phyloP scores from a whole-genome alignment of 2,329 filamentous ascomycete genomes.

The Tolypocladium amazonense region DNA sequence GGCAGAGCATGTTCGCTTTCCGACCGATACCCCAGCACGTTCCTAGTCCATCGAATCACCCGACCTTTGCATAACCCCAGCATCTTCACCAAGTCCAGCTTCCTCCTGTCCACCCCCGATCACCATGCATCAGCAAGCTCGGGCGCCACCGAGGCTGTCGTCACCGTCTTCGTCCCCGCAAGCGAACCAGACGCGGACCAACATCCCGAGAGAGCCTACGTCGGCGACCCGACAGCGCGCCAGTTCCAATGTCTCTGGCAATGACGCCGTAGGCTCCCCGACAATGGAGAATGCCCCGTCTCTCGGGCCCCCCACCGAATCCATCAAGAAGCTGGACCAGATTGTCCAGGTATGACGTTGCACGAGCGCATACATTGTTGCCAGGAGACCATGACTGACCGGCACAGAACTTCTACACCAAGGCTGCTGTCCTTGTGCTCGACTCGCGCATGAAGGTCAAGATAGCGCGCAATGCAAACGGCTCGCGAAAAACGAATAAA shows the following conservation, averaged over 20 bases:
- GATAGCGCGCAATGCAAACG: slow-evolving; percentile 28
- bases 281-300: slow-evolving; percentile 32
- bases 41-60: background rate
- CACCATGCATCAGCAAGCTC: slow-evolving; percentile 81
- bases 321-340: slow-evolving; percentile 75
- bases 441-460: slow-evolving; percentile 67
- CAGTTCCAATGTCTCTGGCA: slow-evolving; percentile 29
- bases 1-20: slow-evolving; percentile 1
- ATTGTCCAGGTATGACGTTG: slow-evolving; percentile 64
- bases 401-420: slow-evolving; percentile 76
- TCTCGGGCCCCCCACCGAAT: slow-evolving; percentile 49
- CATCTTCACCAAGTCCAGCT: background rate
- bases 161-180: slow-evolving; percentile 64
- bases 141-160: slow-evolving; percentile 59
- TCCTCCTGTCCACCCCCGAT: background rate
- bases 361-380: background rate
- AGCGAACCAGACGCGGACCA: slow-evolving; percentile 61
- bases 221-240: slow-evolving; percentile 29
- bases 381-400: background rate
- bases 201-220: slow-evolving; percentile 59
- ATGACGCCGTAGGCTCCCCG: slow-evolving; percentile 34
- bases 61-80: background rate
- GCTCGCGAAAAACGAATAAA: slow-evolving; percentile 61
- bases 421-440: slow-evolving; percentile 74
- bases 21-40: slow-evolving; percentile 1